phyloP scores from a whole-genome alignment of 129 eudicot species.

The Logfia minima region DNA sequence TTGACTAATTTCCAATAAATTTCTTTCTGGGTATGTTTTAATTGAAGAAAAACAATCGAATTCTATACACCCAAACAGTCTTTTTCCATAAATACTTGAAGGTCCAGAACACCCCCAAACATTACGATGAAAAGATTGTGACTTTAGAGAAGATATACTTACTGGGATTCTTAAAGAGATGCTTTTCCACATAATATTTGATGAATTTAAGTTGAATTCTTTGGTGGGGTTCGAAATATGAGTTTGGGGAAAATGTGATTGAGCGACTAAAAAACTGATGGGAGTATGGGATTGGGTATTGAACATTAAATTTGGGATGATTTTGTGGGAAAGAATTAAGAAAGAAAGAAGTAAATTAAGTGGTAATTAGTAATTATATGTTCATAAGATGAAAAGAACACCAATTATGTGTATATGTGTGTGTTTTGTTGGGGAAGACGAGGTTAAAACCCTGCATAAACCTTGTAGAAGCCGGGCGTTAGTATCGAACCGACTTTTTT shows the following conservation, averaged over 20 bases:
- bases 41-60: slow-evolving; percentile 18
- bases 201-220: not conserved
- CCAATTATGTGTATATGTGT: not conserved
- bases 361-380: not conserved
- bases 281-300: slow-evolving; percentile 36
- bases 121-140: slow-evolving; percentile 24
- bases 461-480: slow-evolving; percentile 29
- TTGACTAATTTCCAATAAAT: slow-evolving; percentile 31
- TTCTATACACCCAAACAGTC: slow-evolving; percentile 17
- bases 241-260: slow-evolving; percentile 21
- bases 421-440: not conserved
- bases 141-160: slow-evolving; percentile 20
- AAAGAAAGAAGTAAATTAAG: not conserved
- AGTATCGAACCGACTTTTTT: slow-evolving; percentile 20
- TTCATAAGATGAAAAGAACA: slow-evolving; percentile 14
- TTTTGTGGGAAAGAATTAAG: not conserved
- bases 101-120: slow-evolving; percentile 35
- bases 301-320: slow-evolving; percentile 47
- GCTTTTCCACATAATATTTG: slow-evolving; percentile 65
- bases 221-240: slow-evolving; percentile 6
- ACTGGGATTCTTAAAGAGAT: slow-evolving; percentile 40
- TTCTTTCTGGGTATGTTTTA: slow-evolving; percentile 34
- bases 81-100: slow-evolving; percentile 17
- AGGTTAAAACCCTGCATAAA: slow-evolving; percentile 62
- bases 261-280: slow-evolving; percentile 18